Base-by-base conservation (phyloP, 2,329 filamentous ascomycete species). In the Thielaviopsis populi region DNA sequence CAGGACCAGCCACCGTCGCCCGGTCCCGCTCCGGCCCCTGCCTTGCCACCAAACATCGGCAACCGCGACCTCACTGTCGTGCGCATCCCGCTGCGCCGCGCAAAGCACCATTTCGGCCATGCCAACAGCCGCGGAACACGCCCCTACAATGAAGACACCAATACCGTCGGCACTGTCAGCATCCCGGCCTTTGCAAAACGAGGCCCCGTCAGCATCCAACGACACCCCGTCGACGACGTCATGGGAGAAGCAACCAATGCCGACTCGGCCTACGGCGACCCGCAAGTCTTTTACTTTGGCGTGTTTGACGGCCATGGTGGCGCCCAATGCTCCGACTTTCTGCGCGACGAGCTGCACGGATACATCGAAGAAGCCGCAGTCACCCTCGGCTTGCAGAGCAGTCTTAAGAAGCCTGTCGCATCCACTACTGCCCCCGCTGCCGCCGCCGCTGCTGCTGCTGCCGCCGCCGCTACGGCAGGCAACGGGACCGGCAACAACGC, bases 261-360 rank as follows among this genome's bases (percentile, higher is more conserved):
- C 5, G 88, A 89, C 65, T 88, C 86, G 68, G 83, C 88, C 1
- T 88, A 83, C 67, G 92, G 92, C 1, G 92, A 97, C 71, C 92
- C 92, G 1, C 92, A 97, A 72, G 86, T 97, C 41, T 99, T 99
- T 74, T 99, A 97, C 74, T 99, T 96, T 79, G 91, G 83, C 1
- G 85, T 97, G 1, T 99, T 97, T 71, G 94, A 99, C 74, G 94
- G 94, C 2, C 94, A 99, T 75, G 94, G 94, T 10, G 94, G 94
- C 22, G 82, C 78, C 22, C 88, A 96, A 72, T 97, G 94, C 73
- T 91, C 90, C 66, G 85, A 87, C 19, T 97, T 96, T 69, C 74
- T 97, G 68, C 81, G 85, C 65, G 89, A 96, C 66, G 83, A 88
- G 70, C 76, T 99, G 66, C 94, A 96, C 72, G 83, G 83, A 10